A percentile compares a stretch with the other conserved stretches of the same genome.
These are phyloP conservation scores for Eucalyptus cloeziana DNA, from an alignment of 345 rosid genomes.

Conservation along the genomic window DNA sequence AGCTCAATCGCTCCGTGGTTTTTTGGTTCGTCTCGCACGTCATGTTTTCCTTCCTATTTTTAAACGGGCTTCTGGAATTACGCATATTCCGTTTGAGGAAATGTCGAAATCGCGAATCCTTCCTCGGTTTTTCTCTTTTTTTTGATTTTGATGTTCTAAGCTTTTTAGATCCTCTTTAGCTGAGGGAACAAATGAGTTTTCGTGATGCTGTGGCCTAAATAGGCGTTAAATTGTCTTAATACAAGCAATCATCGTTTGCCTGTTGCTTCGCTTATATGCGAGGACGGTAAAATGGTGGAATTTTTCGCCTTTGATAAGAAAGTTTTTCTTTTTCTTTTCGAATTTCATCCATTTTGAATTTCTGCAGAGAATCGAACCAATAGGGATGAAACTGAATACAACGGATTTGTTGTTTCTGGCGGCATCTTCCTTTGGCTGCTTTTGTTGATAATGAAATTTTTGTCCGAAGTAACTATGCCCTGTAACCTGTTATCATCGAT, in stretches of 20 bases:
- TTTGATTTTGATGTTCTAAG: background rate
- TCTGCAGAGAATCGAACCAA: background rate
- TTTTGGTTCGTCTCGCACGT: background rate
- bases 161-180: background rate
- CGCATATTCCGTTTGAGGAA: constrained; percentile 13
- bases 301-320: background rate
- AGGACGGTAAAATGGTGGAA: background rate
- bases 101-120: constrained; percentile 13
- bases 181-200: background rate
- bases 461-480: background rate
- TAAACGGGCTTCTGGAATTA: background rate
- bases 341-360: background rate
- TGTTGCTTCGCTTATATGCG: background rate
- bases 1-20: background rate
- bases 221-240: background rate
- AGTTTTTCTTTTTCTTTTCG: background rate
- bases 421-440: background rate
- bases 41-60: background rate
- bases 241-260: background rate
- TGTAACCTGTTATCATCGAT: background rate
- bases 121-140: background rate
- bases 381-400: background rate
- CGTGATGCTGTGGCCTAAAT: background rate
- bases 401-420: background rate
- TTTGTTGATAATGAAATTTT: background rate